Evolutionary conservation across 768 basidiomycete species (phyloP).

Genomic region (Rhizopogon rudus): DNA sequence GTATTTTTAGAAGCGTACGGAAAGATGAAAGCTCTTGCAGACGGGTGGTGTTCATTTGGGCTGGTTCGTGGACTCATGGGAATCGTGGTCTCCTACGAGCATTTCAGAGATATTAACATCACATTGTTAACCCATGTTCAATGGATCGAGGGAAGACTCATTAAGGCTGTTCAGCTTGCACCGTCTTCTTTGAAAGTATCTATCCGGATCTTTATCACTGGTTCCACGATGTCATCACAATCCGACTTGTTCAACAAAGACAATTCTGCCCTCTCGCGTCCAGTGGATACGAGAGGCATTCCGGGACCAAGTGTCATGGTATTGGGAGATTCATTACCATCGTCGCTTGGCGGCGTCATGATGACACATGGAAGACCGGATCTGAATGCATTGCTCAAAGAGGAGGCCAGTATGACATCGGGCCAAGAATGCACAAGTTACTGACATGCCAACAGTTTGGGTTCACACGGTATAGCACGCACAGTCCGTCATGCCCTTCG

Average conservation of each 20-base stretch:
- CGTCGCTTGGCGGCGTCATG: constrained; percentile 19
- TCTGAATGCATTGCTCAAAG: constrained; percentile 28
- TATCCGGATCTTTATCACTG: constrained; percentile 39
- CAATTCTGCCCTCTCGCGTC: constrained; percentile 11
- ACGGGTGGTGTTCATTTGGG: constrained; percentile 46
- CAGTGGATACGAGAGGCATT: constrained; percentile 5
- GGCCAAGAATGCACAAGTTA: constrained; percentile 15
- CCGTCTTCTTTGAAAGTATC: constrained; percentile 29
- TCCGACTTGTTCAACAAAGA: too few relatives aligned
- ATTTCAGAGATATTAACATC: background rate
- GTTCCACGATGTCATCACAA: constrained; percentile 1
- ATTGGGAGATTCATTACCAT: background rate
- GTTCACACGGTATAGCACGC: constrained; percentile 34
- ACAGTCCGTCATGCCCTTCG: constrained; percentile 37
- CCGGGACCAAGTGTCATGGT: background rate
- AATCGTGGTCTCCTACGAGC: background rate
- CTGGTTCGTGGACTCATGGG: constrained; percentile 25
- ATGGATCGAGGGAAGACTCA: constrained; percentile 42
- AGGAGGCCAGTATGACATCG: constrained; percentile 29
- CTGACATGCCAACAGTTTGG: constrained; percentile 37
- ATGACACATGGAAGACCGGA: constrained; percentile 39
- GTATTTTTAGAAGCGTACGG: constrained; percentile 15
- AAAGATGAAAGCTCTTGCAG: constrained; percentile 17
- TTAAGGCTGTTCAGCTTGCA: constrained; percentile 23
- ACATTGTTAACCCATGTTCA: constrained; percentile 28